These are phyloP conservation scores for Aspergillus asperescens DNA, from an alignment of 495 filamentous ascomycete genomes.

Conservation along the genomic window DNA sequence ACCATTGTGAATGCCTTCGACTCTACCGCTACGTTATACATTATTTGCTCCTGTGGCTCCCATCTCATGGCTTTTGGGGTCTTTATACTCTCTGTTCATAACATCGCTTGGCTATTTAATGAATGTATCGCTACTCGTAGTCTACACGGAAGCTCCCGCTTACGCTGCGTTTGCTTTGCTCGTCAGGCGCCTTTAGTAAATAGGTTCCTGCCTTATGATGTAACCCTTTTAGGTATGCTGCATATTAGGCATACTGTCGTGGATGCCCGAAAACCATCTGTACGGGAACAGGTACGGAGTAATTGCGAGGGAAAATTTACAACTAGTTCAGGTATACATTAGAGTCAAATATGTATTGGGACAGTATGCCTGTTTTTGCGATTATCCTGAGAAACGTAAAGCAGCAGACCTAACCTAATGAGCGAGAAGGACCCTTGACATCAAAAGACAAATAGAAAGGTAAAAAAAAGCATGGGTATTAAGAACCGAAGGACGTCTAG, in stretches of 20 bases:
- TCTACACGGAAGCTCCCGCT: neutral
- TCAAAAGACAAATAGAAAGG: neutral
- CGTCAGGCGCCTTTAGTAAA: too few relatives aligned
- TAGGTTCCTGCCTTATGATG: too few relatives aligned
- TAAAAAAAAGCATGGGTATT: conserved; percentile 9
- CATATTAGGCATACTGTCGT: too few relatives aligned
- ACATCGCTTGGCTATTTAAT: neutral
- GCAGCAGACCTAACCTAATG: neutral
- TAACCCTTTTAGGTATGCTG: too few relatives aligned
- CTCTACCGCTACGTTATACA: neutral
- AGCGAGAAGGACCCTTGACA: neutral
- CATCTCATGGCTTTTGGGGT: neutral
- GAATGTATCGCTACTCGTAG: neutral
- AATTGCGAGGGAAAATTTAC: neutral
- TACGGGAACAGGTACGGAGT: neutral
- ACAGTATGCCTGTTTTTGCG: neutral
- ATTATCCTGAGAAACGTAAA: neutral
- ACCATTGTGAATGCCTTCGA: neutral
- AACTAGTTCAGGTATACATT: neutral
- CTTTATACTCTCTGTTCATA: conserved; percentile 3
- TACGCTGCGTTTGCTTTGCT: too few relatives aligned
- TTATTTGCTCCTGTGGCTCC: neutral
- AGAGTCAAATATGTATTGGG: neutral
- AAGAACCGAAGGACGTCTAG: neutral
- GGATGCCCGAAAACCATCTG: too few relatives aligned